Conservation (phyloP, 345 rosid genomes). For the Fremontodendron californicum region DNA sequence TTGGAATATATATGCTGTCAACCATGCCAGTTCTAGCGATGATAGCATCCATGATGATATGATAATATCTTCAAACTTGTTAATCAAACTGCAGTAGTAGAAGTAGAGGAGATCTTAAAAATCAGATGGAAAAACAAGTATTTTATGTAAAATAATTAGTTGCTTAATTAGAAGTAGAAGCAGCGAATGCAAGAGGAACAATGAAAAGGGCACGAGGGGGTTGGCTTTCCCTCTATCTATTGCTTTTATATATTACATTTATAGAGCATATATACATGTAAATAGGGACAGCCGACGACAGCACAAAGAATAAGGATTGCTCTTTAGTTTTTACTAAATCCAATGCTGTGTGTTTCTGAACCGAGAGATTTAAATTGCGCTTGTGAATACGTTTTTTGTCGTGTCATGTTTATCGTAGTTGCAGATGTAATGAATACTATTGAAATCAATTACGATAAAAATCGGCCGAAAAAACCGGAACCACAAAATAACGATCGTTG, state of each 20-base stretch:
- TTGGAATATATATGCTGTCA: background rate
- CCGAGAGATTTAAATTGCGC: too few relatives aligned
- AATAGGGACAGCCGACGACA: background rate
- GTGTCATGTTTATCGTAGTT: too few relatives aligned
- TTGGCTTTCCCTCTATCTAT: background rate
- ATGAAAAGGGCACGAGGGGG: background rate
- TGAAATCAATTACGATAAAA: too few relatives aligned
- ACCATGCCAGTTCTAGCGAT: background rate
- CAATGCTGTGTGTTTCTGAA: too few relatives aligned
- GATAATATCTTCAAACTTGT: background rate
- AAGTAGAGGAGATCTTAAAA: background rate
- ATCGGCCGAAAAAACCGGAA: too few relatives aligned
- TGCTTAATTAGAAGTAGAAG: background rate
- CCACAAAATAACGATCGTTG: too few relatives aligned
- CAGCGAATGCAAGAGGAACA: background rate
- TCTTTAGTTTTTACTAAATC: too few relatives aligned
- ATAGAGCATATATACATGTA: background rate
- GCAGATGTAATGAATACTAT: too few relatives aligned
- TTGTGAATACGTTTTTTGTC: too few relatives aligned
- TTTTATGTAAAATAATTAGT: background rate
- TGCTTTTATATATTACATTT: background rate
- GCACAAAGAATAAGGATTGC: background rate
- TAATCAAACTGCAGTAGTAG: background rate
- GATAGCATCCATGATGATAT: background rate
- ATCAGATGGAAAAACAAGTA: background rate